Evolutionary conservation across 495 filamentous ascomycete species (phyloP).

Genomic region (Penicillium bialowiezense): DNA sequence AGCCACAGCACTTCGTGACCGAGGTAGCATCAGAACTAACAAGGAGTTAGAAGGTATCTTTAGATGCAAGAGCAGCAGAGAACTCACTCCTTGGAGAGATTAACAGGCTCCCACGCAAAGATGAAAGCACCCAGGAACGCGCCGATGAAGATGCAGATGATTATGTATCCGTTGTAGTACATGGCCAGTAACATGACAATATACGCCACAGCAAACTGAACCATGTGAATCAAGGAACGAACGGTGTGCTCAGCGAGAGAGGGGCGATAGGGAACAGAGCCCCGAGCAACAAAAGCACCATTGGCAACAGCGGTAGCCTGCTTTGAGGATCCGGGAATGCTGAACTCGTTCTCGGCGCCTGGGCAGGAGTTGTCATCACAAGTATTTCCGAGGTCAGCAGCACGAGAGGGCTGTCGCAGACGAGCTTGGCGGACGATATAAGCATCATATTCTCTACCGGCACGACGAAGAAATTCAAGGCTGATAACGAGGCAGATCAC

Average conservation of each 20-base stretch:
- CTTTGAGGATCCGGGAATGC: slow-evolving; percentile 1
- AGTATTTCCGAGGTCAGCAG: neutral
- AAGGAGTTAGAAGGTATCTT: neutral
- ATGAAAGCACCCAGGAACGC: slow-evolving; percentile 58
- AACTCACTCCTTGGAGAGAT: slow-evolving; percentile 17
- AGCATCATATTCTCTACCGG: slow-evolving; percentile 58
- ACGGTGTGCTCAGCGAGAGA: slow-evolving; percentile 55
- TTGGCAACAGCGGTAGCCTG: neutral
- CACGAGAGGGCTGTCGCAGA: slow-evolving; percentile 15
- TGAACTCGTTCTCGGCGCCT: neutral
- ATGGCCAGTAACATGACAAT: slow-evolving; percentile 69
- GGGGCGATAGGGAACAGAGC: slow-evolving; percentile 38
- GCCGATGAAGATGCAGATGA: slow-evolving; percentile 61
- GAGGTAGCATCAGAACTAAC: slow-evolving; percentile 2
- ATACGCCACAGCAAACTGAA: slow-evolving; percentile 69
- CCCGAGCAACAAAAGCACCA: neutral
- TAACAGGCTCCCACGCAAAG: slow-evolving; percentile 53
- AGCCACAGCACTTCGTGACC: slow-evolving; percentile 6
- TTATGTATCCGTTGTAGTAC: slow-evolving; percentile 65
- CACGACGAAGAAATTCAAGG: slow-evolving; percentile 62
- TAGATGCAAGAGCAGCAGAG: neutral
- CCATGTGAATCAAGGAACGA: slow-evolving; percentile 60
- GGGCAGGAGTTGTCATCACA: neutral
- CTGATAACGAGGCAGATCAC: slow-evolving; percentile 59
- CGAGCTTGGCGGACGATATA: slow-evolving; percentile 48